Base-by-base conservation (phyloP, 2,329 filamentous ascomycete species). In the Talaromyces sp. region DNA sequence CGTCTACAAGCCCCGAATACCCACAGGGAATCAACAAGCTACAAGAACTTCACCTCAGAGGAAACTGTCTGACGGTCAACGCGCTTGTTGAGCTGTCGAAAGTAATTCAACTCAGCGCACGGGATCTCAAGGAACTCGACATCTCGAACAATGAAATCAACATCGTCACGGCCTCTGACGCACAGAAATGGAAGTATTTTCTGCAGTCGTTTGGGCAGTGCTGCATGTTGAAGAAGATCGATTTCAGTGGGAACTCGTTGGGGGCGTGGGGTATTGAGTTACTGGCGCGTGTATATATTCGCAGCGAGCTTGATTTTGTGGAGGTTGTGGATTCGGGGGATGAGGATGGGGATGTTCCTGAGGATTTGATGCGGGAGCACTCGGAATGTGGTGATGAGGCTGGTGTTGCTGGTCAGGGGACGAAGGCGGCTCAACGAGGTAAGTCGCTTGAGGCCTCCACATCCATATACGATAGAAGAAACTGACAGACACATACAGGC, bases 61-160 rank as follows among this genome's bases (percentile, higher is more conserved):
- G 75, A 31, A 85, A 84, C 68, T 66, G 68, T 10, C 74, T 85
- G 34, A 83, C 80, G 0, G 74, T 77, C 5, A 65, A 68, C 7
- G 77, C 79, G 3, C 75, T 85, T 19, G 71, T 70, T 8, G 74
- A 74, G 51, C 74, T 85, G 3, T 77, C 78, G 1, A 70, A 73
- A 22, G 73, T 83, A 38, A 75, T 85, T 56, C 68, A 71, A 13
- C 70, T 79, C n/a, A 77, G 78, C 7, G 66, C 70, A n/a, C 74
- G 75, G n/a, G 80, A 82, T 45, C 70, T 85, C 17, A 77, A 77
- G 66, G 79, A 81, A 29, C 71, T 85, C 22, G 79, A 83, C 67
- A 69, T 85, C 7, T 80, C 82, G 8, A 68, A 76, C 25, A 85
- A 85, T 69, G 67, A 74, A 0, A 80, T 85, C 66, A 70, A 67